phyloP scores from a whole-genome alignment of 2,329 filamentous ascomycete species.

The Ceratocystis huliohia region DNA sequence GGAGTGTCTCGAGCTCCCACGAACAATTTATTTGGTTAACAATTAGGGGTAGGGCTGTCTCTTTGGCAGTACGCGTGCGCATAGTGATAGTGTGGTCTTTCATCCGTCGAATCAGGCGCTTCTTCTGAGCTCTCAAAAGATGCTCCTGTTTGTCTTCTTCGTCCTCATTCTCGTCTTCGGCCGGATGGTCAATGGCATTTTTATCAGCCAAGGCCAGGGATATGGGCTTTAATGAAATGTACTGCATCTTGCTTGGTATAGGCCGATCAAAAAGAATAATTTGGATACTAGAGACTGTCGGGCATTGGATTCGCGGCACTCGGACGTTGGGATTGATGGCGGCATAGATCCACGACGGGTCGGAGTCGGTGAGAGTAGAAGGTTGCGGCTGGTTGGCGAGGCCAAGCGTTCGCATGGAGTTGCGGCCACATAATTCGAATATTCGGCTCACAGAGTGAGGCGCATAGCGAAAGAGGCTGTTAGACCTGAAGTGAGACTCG shows the following conservation, averaged over 20 bases:
- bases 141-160: slow-evolving; percentile 57
- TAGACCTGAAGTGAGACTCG: slow-evolving; percentile 73
- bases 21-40: slow-evolving; percentile 95
- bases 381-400: slow-evolving; percentile 52
- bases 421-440: slow-evolving; percentile 70
- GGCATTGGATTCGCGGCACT: slow-evolving; percentile 62
- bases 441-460: slow-evolving; percentile 69
- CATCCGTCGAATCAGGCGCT: slow-evolving; percentile 68
- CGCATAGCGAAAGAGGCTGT: slow-evolving; percentile 70
- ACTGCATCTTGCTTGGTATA: slow-evolving; percentile 81
- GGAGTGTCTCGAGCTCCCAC: slow-evolving; percentile 69
- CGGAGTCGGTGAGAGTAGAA: slow-evolving; percentile 38
- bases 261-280: slow-evolving; percentile 83
- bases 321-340: slow-evolving; percentile 38
- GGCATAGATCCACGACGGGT: slow-evolving; percentile 57
- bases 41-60: slow-evolving; percentile 66
- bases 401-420: slow-evolving; percentile 74
- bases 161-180: slow-evolving; percentile 50
- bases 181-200: slow-evolving; percentile 28
- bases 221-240: slow-evolving; percentile 83
- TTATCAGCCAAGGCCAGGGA: slow-evolving; percentile 74
- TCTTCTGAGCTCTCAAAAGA: slow-evolving; percentile 45
- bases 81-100: slow-evolving; percentile 75
- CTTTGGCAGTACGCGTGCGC: slow-evolving; percentile 65
- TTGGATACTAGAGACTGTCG: slow-evolving; percentile 62